Evolutionary conservation across 2,329 filamentous ascomycete species (phyloP).

Genomic region (Nemania abortiva): DNA sequence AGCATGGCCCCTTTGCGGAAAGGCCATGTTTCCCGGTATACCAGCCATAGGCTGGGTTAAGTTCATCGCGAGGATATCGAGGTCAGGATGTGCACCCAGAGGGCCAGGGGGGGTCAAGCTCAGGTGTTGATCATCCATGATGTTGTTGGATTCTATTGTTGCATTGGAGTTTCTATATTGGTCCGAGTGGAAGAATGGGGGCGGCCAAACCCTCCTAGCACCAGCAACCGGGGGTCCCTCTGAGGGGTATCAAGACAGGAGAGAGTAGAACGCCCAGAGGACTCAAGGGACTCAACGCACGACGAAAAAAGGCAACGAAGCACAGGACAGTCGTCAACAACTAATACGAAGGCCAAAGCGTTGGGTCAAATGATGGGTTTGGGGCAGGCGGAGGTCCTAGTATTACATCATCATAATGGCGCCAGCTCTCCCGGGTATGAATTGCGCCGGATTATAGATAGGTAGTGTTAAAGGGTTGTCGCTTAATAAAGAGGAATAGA

Average conservation of each 20-base stretch:
- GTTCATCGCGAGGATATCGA: constrained; percentile 39
- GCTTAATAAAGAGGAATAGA: constrained; percentile 8
- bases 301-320: constrained; percentile 9
- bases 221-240: neutral
- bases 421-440: constrained; percentile 5
- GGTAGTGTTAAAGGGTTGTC: neutral
- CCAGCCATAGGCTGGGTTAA: constrained; percentile 31
- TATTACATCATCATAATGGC: constrained; percentile 29
- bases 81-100: constrained; percentile 37
- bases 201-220: neutral
- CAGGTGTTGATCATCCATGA: constrained; percentile 42
- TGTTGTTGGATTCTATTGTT: constrained; percentile 8
- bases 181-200: neutral
- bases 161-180: constrained; percentile 20
- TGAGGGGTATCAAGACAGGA: neutral
- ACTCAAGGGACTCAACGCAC: neutral
- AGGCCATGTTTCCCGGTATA: constrained; percentile 29
- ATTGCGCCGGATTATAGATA: constrained; percentile 1
- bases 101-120: constrained; percentile 40
- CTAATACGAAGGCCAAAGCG: neutral
- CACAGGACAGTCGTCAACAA: neutral
- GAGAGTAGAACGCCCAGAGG: no score
- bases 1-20: constrained; percentile 9
- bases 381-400: neutral
- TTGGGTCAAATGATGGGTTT: constrained; percentile 5